Evolutionary conservation across 164 flowering plant species (phyloP).

Genomic region (Vitis labrusca): DNA sequence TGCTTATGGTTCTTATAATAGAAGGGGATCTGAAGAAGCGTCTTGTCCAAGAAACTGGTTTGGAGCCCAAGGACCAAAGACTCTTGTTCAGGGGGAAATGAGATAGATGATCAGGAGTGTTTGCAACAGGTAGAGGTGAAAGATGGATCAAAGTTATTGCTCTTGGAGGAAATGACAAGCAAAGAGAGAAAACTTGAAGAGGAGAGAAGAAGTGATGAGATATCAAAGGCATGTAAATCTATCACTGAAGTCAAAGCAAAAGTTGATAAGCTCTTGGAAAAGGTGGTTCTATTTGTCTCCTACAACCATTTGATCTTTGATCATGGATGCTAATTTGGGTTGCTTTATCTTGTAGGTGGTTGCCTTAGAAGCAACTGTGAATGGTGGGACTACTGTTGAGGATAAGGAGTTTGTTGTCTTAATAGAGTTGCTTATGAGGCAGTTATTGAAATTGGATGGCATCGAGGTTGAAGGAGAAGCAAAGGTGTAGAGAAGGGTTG

Average conservation of each 20-base stretch:
- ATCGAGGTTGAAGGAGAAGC: conserved; percentile 87
- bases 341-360: conserved; percentile 37
- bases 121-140: conserved; percentile 53
- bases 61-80: conserved; percentile 51
- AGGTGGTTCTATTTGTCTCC: conserved; percentile 30
- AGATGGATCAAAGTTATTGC: conserved; percentile 50
- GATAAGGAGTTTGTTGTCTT: conserved; percentile 54
- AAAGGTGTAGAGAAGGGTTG: conserved; percentile 57
- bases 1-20: conserved; percentile 2
- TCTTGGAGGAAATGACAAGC: conserved; percentile 47
- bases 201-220: conserved; percentile 25
- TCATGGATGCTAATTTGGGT: not conserved
- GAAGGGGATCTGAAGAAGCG: conserved; percentile 58
- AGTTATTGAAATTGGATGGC: conserved; percentile 67
- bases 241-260: conserved; percentile 50
- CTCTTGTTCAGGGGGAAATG: conserved; percentile 59
- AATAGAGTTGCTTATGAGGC: conserved; percentile 64
- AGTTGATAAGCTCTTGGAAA: conserved; percentile 63
- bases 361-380: conserved; percentile 46
- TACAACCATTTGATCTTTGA: not conserved
- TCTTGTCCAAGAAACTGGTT: conserved; percentile 43
- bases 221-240: conserved; percentile 49
- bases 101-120: conserved; percentile 47
- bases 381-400: conserved; percentile 48
- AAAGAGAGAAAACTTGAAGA: conserved; percentile 28